Base-by-base conservation (phyloP, 768 basidiomycete species). In the Russula virescens region DNA sequence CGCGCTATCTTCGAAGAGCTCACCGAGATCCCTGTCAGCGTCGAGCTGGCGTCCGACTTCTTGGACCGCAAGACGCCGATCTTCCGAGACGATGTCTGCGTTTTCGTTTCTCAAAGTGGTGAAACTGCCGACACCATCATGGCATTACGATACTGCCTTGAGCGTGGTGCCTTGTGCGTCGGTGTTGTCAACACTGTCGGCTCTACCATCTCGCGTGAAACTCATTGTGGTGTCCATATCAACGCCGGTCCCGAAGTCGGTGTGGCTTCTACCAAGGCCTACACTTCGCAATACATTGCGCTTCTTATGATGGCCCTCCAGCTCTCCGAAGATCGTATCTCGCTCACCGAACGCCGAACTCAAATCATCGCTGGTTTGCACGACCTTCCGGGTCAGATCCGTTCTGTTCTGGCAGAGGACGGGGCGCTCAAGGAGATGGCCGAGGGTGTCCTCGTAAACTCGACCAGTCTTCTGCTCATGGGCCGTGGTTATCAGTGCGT, bases 161-260 rank as follows among this genome's bases (percentile, higher is more conserved):
- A 99, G 73, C 84, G 97, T 62, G 97, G 97, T 49, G 96, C 97
- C 9, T 85, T 99, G 48, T 95, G 91, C 72, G 84, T 99, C 50
- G 97, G 97, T 79, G 91, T 98, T 55, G 94, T 99, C 75, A 98
- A 99, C 80, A 95, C 94, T 40, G 97, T 99, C 70, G 97, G 97
- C 53, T 97, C 94, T 25, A 98, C 96, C 4, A 84, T 98, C 69
- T 98, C 96, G 47, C 91, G 96, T 71, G 94, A 98, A 77, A 94
- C 95, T 3, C 97, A 99, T 79, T 97, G 94, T 66, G 97, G 97
- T 88, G 88, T 99, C 56, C 97, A 98, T 78, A 98, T 99, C 80
- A 99, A 99, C 72, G 97, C 94, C 70, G 94, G 94, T 21, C 95
- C 95, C 58, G 95, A 98, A 80, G 94, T 99, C 67, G 96, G 97